Base-by-base conservation (phyloP, 2,329 filamentous ascomycete genomes). In the Thermoascus crustaceus region DNA sequence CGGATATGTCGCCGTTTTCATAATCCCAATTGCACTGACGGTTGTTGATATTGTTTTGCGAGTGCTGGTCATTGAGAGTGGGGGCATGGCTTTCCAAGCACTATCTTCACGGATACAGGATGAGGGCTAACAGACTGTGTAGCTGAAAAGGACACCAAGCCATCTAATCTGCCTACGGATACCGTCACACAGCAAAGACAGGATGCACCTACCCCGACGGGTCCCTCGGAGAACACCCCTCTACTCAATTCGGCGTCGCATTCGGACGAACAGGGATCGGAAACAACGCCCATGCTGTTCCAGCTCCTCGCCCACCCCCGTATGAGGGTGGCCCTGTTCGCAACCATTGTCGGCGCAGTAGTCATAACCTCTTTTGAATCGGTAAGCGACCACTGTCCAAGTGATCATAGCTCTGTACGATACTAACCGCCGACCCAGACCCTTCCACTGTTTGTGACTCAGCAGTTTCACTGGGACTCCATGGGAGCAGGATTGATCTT, bases 401-500 rank as follows among this genome's bases (percentile, higher is more conserved):
- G n/a, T n/a, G n/a, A n/a, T n/a, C n/a, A n/a, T n/a, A n/a, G n/a
- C n/a, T n/a, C n/a, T n/a, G n/a, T n/a, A n/a, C n/a, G n/a, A n/a
- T n/a, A n/a, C n/a, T n/a, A n/a, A n/a, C n/a, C n/a, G n/a, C n/a
- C n/a, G n/a, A n/a, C n/a, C 44, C 63, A 66, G 5, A 65, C 72
- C 2, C 44, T 75, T 2, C 70, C 73, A 1, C 54, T 76, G 0
- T 72, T 69, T 40, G 68, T 73, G 5, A 57, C 67, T 37, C 44
- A 54, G 3, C 64, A 59, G 1, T 77, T 76, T 41, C 44, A 56
- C 38, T 76, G 71, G 69, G 55, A 64, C 35, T 67, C 73, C 0
- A 66, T 64, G 0, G 72, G 67, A 0, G 70, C 72, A 2, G 73
- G 73, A 2, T 52, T 76, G 6, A 50, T 73, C 5, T 75, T 76